Evolutionary conservation across 2,329 filamentous ascomycete genomes (phyloP), one percentile per base, ranked within the genome.

Genomic region (Alternaria postmessia): DNA sequence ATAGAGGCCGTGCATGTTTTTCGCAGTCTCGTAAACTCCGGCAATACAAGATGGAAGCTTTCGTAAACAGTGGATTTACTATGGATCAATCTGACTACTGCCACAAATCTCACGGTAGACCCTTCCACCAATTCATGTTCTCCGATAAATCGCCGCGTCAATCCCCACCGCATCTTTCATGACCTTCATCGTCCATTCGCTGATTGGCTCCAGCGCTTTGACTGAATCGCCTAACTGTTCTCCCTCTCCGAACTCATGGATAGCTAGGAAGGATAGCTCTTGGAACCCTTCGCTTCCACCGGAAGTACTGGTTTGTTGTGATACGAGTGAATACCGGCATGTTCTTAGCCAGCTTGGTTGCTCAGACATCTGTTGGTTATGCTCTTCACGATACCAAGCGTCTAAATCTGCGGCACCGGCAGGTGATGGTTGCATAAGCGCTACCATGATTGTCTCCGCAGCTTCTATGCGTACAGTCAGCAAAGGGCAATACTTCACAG

Each of bases 361-460:
- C 38, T 70, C 55, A 5, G 69, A 72, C 68, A 77, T 75, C 39
- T 76, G 71, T 48, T 75, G 59, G 14, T 76, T 75, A 44, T 77
- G 73, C 42, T 78, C 75, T 24, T 74, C 59, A 5, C 71, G 61
- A 44, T 77, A 77, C 73, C 74, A 75, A 6, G 63, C 62, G 32
- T 75, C 72, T 5, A 76, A 57, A 8, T 76, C 70, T 5, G 39
- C 57, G 16, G 68, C 73, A 3, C 66, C 65, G 7, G 66, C 68
- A 4, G 64, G 48, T 5, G 53, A 20, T 3, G 73, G 71, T 38
- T 75, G 66, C 67, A 78, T 73, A 16, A 70, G 69, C 4, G 73
- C 74, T 26, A 69, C 46, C 8, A 77, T 65, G 16, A 77, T 36
- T 0, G 52, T 56, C 5, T 22, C 2, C 0, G 51, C 44, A 2